A percentile compares a stretch with the other conserved stretches of the same genome.
Conservation (phyloP, 768 basidiomycete species). For the Psilocybe tampanensis region DNA sequence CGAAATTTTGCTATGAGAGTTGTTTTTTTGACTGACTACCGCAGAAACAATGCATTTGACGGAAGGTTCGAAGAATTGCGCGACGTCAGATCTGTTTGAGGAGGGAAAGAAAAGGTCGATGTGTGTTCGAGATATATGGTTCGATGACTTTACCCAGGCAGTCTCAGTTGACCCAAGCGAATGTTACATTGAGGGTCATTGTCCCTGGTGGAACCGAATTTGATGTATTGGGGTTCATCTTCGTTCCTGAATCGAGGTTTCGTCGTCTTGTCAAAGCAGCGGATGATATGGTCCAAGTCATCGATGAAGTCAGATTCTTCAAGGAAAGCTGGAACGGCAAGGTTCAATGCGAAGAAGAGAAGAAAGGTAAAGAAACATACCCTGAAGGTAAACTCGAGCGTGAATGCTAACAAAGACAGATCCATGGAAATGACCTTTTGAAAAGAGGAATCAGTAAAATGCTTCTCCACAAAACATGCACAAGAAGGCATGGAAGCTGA, state of each 20-base stretch:
- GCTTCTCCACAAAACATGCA: not conserved
- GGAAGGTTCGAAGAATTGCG: constrained; percentile 37
- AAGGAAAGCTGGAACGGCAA: constrained; percentile 23
- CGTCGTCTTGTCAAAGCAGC: constrained; percentile 48
- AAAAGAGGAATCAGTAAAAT: not conserved
- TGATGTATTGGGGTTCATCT: constrained; percentile 45
- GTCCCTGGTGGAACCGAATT: constrained; percentile 47
- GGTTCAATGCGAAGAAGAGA: constrained; percentile 10
- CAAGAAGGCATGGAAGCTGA: constrained; percentile 17
- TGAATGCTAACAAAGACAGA: constrained; percentile 51
- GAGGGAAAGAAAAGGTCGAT: too few relatives aligned
- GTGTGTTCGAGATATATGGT: too few relatives aligned
- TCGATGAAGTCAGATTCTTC: constrained; percentile 42
- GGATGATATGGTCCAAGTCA: constrained; percentile 44
- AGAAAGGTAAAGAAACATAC: constrained; percentile 25
- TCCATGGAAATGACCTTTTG: constrained; percentile 48
- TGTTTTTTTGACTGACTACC: constrained; percentile 24
- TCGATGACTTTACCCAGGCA: constrained; percentile 32
- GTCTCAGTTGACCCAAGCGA: constrained; percentile 48
- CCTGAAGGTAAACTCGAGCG: constrained; percentile 37
- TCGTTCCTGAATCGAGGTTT: constrained; percentile 46
- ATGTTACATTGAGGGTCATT: constrained; percentile 43
- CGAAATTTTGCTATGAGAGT: constrained; percentile 20
- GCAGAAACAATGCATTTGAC: constrained; percentile 34
- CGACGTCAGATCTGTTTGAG: constrained; percentile 26